Evolutionary conservation across 805 yeast genomes (phyloP), one percentile per base, ranked within the genome.

Genomic region (Candida xyloterini): DNA sequence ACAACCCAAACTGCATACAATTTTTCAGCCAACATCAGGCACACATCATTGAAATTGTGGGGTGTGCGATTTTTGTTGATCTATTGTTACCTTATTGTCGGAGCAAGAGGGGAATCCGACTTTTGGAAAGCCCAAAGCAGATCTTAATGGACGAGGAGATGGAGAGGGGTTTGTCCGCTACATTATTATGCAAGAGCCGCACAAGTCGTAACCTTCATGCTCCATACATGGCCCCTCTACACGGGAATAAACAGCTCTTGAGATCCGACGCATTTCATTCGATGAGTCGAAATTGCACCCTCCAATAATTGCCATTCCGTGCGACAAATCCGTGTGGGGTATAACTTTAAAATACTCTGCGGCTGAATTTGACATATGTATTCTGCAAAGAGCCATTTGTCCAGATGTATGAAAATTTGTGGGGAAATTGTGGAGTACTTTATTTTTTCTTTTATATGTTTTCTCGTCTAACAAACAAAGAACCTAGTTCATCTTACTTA

Each of bases 71-170:
- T 8, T 10, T 31, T 39, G 42, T 33, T 27, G 38, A 13, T 39
- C 38, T 38, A 38, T 38, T 38, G 41, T 38, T 38, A 27, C 41
- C 40, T 15, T 31, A 38, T 38, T 38, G 41, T 38, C 18, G 26
- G 14, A 10, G 13, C 10, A 33, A 15, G 42, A 39, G 42, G 42
- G 38, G 42, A 39, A 23, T 8, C 38, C 27, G 31, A 23, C 25
- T 5, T 5, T 23, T 11, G 25, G n/a, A 23, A 5, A 7, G 7
- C 15, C 13, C 21, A 4, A 5, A 7, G 21, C 38, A 24, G 35
- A 36, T 24, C 38, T 15, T 33, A 11, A 38, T 15, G 30, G 34
- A 44, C 39, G 45, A 44, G 48, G 48, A 44, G 49, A 42, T 40
- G 50, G 45, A 40, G 46, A 28, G 47, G 46, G 45, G 47, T 33